These are phyloP conservation scores for Phaeotremella fagi DNA, from an alignment of 768 basidiomycete genomes.

Conservation along the genomic window DNA sequence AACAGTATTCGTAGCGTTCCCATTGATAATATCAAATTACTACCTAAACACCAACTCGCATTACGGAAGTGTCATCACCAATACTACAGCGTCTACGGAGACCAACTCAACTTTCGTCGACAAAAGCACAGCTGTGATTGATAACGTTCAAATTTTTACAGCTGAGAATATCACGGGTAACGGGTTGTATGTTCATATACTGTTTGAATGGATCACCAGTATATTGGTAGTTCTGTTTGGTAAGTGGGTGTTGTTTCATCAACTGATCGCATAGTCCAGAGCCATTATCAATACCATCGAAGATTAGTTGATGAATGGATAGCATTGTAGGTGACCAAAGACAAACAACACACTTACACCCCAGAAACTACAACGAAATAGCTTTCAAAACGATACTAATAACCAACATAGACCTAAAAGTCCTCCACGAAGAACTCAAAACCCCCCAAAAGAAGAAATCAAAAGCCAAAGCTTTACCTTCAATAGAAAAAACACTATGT, in stretches of 20 bases:
- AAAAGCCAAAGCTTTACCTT: not conserved
- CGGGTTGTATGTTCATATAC: slow-evolving; percentile 77
- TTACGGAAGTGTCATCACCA: slow-evolving; percentile 5
- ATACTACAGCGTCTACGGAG: not conserved
- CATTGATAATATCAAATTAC: slow-evolving; percentile 29
- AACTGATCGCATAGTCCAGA: slow-evolving; percentile 3
- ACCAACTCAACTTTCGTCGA: not conserved
- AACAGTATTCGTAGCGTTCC: slow-evolving; percentile 21
- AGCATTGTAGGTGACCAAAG: slow-evolving; percentile 2
- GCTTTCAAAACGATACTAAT: slow-evolving; percentile 36
- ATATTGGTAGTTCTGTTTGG: slow-evolving; percentile 24
- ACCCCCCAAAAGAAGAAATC: slow-evolving; percentile 1
- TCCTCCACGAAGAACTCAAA: not conserved
- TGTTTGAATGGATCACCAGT: slow-evolving; percentile 74
- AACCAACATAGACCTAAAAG: slow-evolving; percentile 25
- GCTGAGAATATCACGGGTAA: slow-evolving; percentile 72
- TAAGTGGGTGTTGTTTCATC: slow-evolving; percentile 8
- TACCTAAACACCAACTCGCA: slow-evolving; percentile 28
- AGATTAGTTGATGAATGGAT: slow-evolving; percentile 10
- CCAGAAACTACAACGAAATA: slow-evolving; percentile 32
- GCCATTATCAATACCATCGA: slow-evolving; percentile 7
- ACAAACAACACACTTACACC: slow-evolving; percentile 1
- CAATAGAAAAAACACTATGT: not conserved
- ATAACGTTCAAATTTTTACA: slow-evolving; percentile 56
- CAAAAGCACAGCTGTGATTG: slow-evolving; percentile 6